Evolutionary conservation across 768 basidiomycete species (phyloP).

Genomic region (Leccinum uliginosum): DNA sequence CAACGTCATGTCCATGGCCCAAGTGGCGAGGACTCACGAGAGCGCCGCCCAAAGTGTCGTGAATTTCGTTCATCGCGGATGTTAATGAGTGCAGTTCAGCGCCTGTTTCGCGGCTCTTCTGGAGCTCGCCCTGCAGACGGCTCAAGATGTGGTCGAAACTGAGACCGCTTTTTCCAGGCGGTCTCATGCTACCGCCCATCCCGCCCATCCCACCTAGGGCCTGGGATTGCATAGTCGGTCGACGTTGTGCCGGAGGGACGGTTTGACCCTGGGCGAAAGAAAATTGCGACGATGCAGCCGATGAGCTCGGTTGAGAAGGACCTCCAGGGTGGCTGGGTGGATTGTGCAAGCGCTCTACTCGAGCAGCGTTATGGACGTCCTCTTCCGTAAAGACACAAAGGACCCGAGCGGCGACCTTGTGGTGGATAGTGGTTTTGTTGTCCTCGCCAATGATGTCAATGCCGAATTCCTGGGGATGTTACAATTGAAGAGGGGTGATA

Average conservation of each 20-base stretch:
- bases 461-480: slow-evolving; percentile 78
- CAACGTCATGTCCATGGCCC: background rate
- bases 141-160: slow-evolving; percentile 90
- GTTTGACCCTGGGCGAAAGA: slow-evolving; percentile 38
- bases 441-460: slow-evolving; percentile 99
- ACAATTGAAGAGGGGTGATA: slow-evolving; percentile 4
- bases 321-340: slow-evolving; percentile 25
- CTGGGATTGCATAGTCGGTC: slow-evolving; percentile 56
- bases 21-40: slow-evolving; percentile 46
- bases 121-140: slow-evolving; percentile 88
- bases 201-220: slow-evolving; percentile 69
- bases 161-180: slow-evolving; percentile 79
- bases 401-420: slow-evolving; percentile 95
- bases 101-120: slow-evolving; percentile 92
- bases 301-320: slow-evolving; percentile 34
- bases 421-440: slow-evolving; percentile 96
- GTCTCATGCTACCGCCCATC: slow-evolving; percentile 66
- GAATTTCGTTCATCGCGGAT: slow-evolving; percentile 82
- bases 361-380: slow-evolving; percentile 72
- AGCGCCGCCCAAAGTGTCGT: slow-evolving; percentile 83
- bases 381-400: slow-evolving; percentile 84
- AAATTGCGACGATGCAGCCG: slow-evolving; percentile 31
- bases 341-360: slow-evolving; percentile 63
- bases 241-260: slow-evolving; percentile 41
- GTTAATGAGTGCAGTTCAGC: slow-evolving; percentile 76